Evolutionary conservation across 176 grass and related monocot genomes (phyloP).

Genomic region (Carex myosuroides): DNA sequence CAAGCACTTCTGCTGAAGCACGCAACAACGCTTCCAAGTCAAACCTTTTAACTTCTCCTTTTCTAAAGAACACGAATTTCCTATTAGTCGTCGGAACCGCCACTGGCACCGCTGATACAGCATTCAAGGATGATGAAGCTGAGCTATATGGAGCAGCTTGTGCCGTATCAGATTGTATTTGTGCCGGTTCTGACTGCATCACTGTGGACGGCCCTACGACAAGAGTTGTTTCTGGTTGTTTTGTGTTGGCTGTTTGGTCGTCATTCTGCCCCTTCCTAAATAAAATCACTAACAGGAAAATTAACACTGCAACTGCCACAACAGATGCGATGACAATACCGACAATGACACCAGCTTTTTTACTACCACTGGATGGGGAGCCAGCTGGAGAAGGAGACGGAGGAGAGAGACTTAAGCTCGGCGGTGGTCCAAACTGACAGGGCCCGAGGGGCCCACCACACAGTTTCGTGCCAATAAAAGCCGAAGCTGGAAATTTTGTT

Average conservation of each 20-base stretch:
- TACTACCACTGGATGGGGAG: neutral
- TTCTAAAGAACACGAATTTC: constrained; percentile 62
- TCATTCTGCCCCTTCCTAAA: constrained; percentile 2
- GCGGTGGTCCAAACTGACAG: neutral
- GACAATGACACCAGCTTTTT: constrained; percentile 6
- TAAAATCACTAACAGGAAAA: neutral
- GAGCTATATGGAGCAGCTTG: neutral
- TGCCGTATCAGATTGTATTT: neutral
- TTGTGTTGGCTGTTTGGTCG: neutral
- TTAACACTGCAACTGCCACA: neutral
- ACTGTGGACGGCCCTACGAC: neutral
- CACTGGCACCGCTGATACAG: neutral
- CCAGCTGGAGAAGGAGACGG: neutral
- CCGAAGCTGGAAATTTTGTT: constrained; percentile 18
- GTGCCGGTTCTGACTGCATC: neutral
- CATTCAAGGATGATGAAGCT: neutral
- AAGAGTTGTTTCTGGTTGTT: neutral
- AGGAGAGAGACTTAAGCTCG: neutral
- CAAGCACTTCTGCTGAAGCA: constrained; percentile 75
- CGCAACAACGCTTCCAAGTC: constrained; percentile 63
- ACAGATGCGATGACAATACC: constrained; percentile 9
- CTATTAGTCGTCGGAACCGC: constrained; percentile 23
- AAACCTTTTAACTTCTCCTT: constrained; percentile 27
- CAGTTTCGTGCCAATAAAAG: constrained; percentile 15
- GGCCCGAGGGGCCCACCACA: constrained; percentile 18